Percentiles rank a stretch among this genome's conserved stretches.
phyloP scores from a whole-genome alignment of 139 green algal species.

The Yamagishiella unicocca region DNA sequence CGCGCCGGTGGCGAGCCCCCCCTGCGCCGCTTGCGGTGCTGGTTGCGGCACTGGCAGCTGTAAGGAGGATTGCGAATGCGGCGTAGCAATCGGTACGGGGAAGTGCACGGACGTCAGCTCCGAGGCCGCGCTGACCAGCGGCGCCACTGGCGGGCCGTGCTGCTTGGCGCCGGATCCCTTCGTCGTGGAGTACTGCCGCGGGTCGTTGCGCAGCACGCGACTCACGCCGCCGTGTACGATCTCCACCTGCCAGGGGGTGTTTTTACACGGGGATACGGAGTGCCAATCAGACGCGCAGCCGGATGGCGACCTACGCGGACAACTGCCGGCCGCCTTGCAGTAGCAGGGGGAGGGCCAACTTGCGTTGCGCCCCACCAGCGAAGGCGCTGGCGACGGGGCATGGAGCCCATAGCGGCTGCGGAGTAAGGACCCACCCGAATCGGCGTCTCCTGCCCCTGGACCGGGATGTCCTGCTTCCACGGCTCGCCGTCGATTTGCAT shows the following conservation, averaged over 20 bases:
- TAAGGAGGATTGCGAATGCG: slow-evolving; percentile 9
- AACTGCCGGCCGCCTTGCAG: background rate
- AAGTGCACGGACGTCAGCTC: background rate
- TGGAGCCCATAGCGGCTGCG: background rate
- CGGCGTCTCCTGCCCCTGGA: slow-evolving; percentile 11
- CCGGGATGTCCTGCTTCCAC: slow-evolving; percentile 84
- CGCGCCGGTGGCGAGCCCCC: background rate
- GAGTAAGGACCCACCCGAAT: slow-evolving; percentile 40
- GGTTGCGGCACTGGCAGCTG: slow-evolving; percentile 6
- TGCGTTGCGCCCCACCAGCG: background rate
- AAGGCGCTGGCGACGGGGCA: background rate
- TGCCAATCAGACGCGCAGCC: background rate
- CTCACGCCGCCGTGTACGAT: slow-evolving; percentile 55
- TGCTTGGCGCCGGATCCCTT: background rate
- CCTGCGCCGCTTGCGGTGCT: background rate
- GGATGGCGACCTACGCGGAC: background rate
- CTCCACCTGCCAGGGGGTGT: slow-evolving; percentile 39
- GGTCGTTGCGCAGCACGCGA: slow-evolving; percentile 50
- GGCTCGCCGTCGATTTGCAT: slow-evolving; percentile 93
- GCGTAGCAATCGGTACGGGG: background rate
- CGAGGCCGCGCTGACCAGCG: background rate
- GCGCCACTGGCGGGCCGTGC: too few relatives aligned
- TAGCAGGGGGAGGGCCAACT: background rate
- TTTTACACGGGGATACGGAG: background rate
- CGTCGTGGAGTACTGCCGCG: background rate